Base-by-base conservation (phyloP, 2,329 filamentous ascomycete genomes). In the Colletotrichum aenigma region DNA sequence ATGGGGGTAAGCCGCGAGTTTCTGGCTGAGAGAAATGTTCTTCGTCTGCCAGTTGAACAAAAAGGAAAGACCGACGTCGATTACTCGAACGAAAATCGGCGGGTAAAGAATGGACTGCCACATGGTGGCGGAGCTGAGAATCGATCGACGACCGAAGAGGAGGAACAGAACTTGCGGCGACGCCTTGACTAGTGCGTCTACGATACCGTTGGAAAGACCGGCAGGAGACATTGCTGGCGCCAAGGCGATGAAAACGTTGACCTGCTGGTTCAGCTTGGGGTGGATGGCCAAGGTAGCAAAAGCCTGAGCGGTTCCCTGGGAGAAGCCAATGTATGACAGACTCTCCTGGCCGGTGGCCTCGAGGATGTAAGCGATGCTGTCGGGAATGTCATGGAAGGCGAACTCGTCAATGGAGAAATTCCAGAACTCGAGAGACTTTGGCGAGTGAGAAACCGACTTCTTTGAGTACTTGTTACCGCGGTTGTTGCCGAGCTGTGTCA, bases 401-500 rank as follows among this genome's bases (percentile, higher is more conserved):
- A 99, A 99, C 82, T 99, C 95, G 83, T 99, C 97, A 82, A 99
- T 98, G 67, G 95, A 98, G 83, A 99, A 99, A 84, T 98, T 94
- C 97, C 97, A 99, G 84, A 99, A 99, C 16, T 91, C 89, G 48
- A 90, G 87, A 4, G 94, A 93, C 1, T 92, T 93, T 0, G 97
- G 96, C 1, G 95, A 93, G 77, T 89, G 88, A 75, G 93, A 90
- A 67, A 96, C 91, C 4, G 93, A 96, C 86, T 99, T 99, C 85
- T 98, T 99, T 61, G 96, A 98, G 86, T 99, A 99, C 83, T 99
- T 99, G 89, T 99, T 99, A 66, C 97, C 97, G 43, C 97, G 93
- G 82, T 99, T 99, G 84, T 99, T 99, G 66, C 97, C 97, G 77
- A 99, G 89, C 95, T 94, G 75, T 7, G 7, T 2, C 16, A 16